phyloP scores from a whole-genome alignment of 2,329 filamentous ascomycete genomes.

The Colletotrichum eleusines region DNA sequence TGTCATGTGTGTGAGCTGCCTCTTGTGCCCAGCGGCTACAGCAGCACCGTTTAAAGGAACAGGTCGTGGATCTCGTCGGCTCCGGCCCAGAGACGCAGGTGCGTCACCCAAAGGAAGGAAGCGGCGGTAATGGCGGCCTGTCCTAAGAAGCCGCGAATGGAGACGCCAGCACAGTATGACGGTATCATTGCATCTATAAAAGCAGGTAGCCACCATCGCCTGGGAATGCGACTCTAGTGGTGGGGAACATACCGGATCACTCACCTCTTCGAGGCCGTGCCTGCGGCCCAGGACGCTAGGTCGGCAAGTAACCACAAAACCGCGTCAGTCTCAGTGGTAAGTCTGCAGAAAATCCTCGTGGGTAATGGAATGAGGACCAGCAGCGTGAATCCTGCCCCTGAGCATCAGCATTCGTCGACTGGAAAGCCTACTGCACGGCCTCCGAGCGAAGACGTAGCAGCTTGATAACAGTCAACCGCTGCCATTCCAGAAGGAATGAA shows the following conservation, averaged over 20 bases:
- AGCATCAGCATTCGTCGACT: conserved; percentile 11
- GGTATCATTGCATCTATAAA: conserved; percentile 10
- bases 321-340: conserved; percentile 13
- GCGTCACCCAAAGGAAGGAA: conserved; percentile 7
- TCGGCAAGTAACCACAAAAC: conserved; percentile 38
- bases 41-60: not conserved
- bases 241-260: conserved; percentile 27
- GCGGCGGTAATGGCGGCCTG: conserved; percentile 14
- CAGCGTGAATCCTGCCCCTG: not conserved
- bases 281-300: conserved; percentile 31
- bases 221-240: conserved; percentile 7
- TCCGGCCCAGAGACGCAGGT: not conserved
- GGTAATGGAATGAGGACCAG: conserved; percentile 4
- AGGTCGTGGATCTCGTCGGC: not conserved
- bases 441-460: conserved; percentile 7
- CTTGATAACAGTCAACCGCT: not conserved
- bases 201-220: not conserved
- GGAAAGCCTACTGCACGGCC: conserved; percentile 4
- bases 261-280: conserved; percentile 32
- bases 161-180: not conserved
- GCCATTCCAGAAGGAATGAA: not conserved
- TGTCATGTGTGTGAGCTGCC: not conserved
- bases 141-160: not conserved
- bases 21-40: not conserved
- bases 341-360: conserved; percentile 12